Percentiles rank a stretch among this genome's conserved stretches.
Evolutionary conservation across 306 rosid species (phyloP).

Genomic region (Rubus parviflorus): DNA sequence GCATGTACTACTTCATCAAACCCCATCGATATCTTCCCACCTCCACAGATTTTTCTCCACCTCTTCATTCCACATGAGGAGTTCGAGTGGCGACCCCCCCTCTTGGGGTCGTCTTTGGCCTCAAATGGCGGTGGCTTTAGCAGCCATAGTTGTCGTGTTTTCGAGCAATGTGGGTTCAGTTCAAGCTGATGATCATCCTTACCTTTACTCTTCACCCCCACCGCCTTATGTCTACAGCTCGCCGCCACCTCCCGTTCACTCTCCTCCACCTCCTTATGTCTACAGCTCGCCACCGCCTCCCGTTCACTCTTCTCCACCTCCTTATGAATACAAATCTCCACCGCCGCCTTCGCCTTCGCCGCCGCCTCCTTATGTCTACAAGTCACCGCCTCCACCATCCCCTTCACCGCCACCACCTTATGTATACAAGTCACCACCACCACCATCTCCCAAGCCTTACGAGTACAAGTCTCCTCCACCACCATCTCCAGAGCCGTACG

Average conservation of each 20-base stretch:
- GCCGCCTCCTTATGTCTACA: conserved; percentile 46
- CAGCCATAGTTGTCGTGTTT: conserved; percentile 46
- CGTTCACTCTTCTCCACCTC: background rate
- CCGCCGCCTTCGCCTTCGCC: conserved; percentile 54
- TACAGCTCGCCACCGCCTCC: conserved; percentile 31
- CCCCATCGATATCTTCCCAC: conserved; percentile 12
- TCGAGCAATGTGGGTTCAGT: conserved; percentile 60
- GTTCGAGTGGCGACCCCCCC: conserved; percentile 58
- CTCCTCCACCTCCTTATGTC: conserved; percentile 25
- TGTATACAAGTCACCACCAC: conserved; percentile 43
- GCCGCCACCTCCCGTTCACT: conserved; percentile 19
- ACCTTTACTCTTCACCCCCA: conserved; percentile 72
- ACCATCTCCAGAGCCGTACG: conserved; percentile 21
- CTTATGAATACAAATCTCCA: conserved; percentile 5
- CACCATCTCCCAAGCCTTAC: conserved; percentile 27
- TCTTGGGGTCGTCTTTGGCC: conserved; percentile 67
- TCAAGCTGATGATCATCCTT: conserved; percentile 57
- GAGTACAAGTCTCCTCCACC: conserved; percentile 34
- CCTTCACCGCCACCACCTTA: conserved; percentile 63
- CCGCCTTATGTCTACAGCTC: conserved; percentile 46
- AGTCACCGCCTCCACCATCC: conserved; percentile 59
- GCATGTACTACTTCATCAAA: conserved; percentile 30
- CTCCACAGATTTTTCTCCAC: background rate
- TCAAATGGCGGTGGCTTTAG: conserved; percentile 64
- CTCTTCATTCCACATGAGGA: conserved; percentile 43